A percentile compares a stretch with the other conserved stretches of the same genome.
These are phyloP conservation scores for Plasmodium coatneyi DNA, from an alignment of 169 alveolate species.

Conservation along the genomic window DNA sequence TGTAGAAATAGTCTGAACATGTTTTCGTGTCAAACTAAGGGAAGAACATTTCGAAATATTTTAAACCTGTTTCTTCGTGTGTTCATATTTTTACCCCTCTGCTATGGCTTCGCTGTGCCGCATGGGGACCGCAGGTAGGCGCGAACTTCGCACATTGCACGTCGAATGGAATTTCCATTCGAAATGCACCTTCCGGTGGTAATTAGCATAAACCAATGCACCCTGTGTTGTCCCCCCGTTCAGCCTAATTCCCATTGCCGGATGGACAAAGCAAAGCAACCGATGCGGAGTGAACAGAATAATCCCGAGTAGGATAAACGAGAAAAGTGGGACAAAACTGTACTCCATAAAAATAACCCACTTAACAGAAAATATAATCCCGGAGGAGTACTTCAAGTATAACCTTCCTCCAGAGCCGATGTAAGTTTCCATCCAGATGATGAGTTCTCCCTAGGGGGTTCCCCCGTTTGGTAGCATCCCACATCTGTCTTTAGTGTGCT, in stretches of 20 bases:
- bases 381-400: constrained; percentile 53
- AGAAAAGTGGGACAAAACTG: not conserved
- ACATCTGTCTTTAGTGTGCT: not conserved
- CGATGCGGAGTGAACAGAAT: not conserved
- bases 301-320: not conserved
- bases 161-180: not conserved
- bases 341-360: constrained; percentile 17
- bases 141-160: not conserved
- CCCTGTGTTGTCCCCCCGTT: not conserved
- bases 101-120: not conserved
- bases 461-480: not conserved
- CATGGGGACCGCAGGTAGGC: not conserved
- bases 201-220: not conserved
- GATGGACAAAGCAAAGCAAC: not conserved
- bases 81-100: not conserved
- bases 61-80: not conserved
- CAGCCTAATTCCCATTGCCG: not conserved
- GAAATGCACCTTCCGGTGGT: not conserved
- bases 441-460: not conserved
- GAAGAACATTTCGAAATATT: not conserved
- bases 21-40: not conserved
- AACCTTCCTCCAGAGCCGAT: constrained; percentile 58
- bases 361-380: not conserved
- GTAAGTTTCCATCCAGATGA: constrained; percentile 3
- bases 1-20: not conserved